Evolutionary conservation across 441 rosid genomes (phyloP), one percentile per base, ranked within the genome.

Genomic region (Croton setiger): DNA sequence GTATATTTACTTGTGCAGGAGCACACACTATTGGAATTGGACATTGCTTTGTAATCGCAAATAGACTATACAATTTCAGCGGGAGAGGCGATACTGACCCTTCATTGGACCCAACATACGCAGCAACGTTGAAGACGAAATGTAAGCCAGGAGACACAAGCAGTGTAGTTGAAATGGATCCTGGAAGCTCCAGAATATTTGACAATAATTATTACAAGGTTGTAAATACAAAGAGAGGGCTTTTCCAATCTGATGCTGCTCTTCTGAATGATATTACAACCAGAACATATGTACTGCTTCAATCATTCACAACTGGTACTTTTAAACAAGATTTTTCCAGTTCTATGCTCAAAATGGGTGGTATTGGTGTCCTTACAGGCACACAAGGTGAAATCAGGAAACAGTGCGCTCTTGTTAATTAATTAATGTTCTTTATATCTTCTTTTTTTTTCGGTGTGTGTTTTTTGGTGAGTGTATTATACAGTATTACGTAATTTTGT

Each of bases 1-100:
- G n/a, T n/a, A n/a, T n/a, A n/a, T n/a, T n/a, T n/a, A n/a, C n/a
- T n/a, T n/a, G 18, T 17, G 45, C 67, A 84, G 90, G 93, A 3
- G 86, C 65, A 17, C 91, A 86, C 79, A 88, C 89, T 17, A 86
- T 88, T 37, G 94, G 91, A 35, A 69, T 69, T 3, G 66, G 72
- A 20, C 72, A 69, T 12, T 60, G 72, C 31, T 35, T 39, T 49
- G 9, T 60, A 21, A 60, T 69, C 33, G 13, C 41, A 0, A 15
- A 69, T 37, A 70, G 45, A 67, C 80, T 18, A 21, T 69, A 60
- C 60, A 69, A 69, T 60, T 69, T 69, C 49, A 60, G 59, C 0
- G 72, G 72, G 0, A 69, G 51, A 60, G 72, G 66, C 5, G 72
- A 69, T 31, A 60, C 72, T 3, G 72, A 69, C 41, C 66, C 72